Evolutionary conservation across 2,329 filamentous ascomycete species (phyloP).

Genomic region (Cladosporium sp.): DNA sequence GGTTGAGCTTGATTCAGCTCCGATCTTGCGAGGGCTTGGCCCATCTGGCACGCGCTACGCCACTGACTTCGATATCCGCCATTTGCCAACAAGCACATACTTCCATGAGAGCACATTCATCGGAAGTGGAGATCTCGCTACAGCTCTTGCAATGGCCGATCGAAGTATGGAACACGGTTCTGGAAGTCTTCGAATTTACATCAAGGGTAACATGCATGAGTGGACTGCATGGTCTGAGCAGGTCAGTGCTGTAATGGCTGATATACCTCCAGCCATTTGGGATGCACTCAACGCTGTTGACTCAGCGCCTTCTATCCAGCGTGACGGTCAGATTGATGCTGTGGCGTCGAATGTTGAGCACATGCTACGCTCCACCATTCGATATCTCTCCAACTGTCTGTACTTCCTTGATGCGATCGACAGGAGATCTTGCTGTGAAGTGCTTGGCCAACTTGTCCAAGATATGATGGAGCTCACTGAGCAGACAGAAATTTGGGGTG

Average conservation of each 20-base stretch:
- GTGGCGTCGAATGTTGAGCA: slow-evolving; percentile 26
- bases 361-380: slow-evolving; percentile 48
- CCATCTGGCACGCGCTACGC: slow-evolving; percentile 53
- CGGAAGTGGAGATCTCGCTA: slow-evolving; percentile 56
- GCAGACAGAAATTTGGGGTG: not conserved
- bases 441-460: slow-evolving; percentile 44
- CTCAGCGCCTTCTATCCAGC: not conserved
- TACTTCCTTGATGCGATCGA: slow-evolving; percentile 58
- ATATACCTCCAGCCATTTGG: slow-evolving; percentile 39
- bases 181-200: slow-evolving; percentile 42
- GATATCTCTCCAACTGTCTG: slow-evolving; percentile 51
- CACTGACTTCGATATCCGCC: slow-evolving; percentile 53
- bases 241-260: slow-evolving; percentile 49
- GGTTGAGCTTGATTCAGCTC: not conserved
- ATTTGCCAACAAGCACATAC: slow-evolving; percentile 53
- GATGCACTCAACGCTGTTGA: slow-evolving; percentile 23
- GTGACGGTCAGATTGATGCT: slow-evolving; percentile 1
- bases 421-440: slow-evolving; percentile 47
- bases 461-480: slow-evolving; percentile 32
- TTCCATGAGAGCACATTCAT: slow-evolving; percentile 60
- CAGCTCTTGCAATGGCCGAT: slow-evolving; percentile 42
- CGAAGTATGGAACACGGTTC: slow-evolving; percentile 47
- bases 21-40: slow-evolving; percentile 44
- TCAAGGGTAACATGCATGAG: slow-evolving; percentile 35
- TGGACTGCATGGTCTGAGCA: slow-evolving; percentile 60